Evolutionary conservation across 345 rosid genomes (phyloP).

Genomic region (Mallotus nudiflorus): DNA sequence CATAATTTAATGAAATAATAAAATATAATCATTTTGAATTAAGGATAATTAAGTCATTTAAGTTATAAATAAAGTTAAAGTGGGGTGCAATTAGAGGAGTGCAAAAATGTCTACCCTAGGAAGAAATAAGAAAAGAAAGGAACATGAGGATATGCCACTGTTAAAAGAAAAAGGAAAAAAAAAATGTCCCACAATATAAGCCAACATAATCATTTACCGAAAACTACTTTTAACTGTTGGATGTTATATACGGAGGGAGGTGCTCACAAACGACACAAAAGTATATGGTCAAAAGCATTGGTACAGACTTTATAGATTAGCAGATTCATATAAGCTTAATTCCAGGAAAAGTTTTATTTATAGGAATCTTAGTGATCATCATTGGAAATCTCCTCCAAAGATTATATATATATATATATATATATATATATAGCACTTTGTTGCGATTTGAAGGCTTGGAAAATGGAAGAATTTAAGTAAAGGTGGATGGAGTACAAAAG

Average conservation of each 20-base stretch:
- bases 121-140: background rate
- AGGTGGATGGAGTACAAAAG: background rate
- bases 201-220: conserved; percentile 9
- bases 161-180: too few relatives aligned
- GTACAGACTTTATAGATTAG: background rate
- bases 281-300: background rate
- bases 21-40: too few relatives aligned
- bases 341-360: background rate
- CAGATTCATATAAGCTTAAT: background rate
- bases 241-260: background rate
- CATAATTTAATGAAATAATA: too few relatives aligned
- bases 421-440: conserved; percentile 3
- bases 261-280: too few relatives aligned
- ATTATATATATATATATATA: too few relatives aligned
- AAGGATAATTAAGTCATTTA: too few relatives aligned
- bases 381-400: background rate
- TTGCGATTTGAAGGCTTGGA: background rate
- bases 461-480: background rate
- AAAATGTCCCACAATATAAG: conserved; percentile 2
- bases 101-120: background rate
- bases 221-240: background rate
- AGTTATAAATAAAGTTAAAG: too few relatives aligned
- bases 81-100: too few relatives aligned
- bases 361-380: conserved; percentile 3
- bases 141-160: background rate